Conservation (phyloP, 345 rosid species). For the Citrus hindsii region DNA sequence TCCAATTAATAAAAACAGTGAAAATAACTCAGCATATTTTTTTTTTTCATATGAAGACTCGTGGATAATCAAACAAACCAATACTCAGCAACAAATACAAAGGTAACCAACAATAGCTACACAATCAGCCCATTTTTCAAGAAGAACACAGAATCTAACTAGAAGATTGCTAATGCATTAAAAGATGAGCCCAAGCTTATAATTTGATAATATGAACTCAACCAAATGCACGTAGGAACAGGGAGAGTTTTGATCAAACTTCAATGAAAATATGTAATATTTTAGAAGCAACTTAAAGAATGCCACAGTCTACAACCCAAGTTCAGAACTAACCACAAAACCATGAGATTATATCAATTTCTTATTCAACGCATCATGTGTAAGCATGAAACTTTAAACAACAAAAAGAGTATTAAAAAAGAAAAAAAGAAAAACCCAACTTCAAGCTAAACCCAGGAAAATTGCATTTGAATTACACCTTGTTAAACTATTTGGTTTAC, state of each 20-base stretch:
- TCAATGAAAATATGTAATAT: not conserved
- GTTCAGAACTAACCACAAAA: not conserved
- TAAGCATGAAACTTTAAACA: not conserved
- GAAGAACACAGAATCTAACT: not conserved
- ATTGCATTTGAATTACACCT: not conserved
- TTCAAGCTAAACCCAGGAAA: not conserved
- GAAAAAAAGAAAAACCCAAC: not conserved
- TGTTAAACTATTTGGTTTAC: not conserved
- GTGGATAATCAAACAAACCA: not conserved
- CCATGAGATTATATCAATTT: not conserved
- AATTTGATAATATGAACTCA: not conserved
- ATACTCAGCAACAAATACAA: not conserved
- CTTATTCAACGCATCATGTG: not conserved
- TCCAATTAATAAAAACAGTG: not conserved
- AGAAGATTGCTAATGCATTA: not conserved
- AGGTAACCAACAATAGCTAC: not conserved
- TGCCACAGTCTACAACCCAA: not conserved
- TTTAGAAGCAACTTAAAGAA: not conserved
- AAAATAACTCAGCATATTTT: not conserved
- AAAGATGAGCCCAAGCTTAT: not conserved
- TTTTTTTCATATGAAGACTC: not conserved
- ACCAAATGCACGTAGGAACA: not conserved
- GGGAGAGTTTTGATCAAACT: not conserved
- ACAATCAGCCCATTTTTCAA: conserved; percentile 5
- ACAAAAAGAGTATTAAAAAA: not conserved